Conservation (phyloP, 139 green algal genomes). For the Chlorella sp. region DNA sequence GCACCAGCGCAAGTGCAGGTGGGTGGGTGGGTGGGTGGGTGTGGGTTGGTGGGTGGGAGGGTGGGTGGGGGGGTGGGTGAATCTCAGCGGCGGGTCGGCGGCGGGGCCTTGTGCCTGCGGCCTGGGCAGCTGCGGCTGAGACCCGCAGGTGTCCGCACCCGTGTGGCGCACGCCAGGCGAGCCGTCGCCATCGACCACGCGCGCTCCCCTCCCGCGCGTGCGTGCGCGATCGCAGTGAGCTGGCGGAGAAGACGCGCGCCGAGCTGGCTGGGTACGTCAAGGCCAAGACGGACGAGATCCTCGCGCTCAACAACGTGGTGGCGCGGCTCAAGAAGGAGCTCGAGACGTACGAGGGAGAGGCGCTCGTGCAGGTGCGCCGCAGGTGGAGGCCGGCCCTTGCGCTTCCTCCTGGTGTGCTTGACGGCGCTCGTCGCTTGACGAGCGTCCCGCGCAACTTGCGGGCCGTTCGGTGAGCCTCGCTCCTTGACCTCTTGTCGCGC, state of each 20-base stretch:
- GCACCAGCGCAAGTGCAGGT: slow-evolving; percentile 39
- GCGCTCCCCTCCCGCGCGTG: no score
- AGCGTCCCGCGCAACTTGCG: no score
- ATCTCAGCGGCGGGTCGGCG: no score
- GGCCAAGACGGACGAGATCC: slow-evolving; percentile 69
- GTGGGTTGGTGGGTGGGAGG: slow-evolving; percentile 39
- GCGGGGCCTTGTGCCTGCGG: no score
- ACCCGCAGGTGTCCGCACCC: no score
- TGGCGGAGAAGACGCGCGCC: slow-evolving; percentile 36
- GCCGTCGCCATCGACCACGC: no score
- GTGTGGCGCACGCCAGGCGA: no score
- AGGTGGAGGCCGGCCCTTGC: no score
- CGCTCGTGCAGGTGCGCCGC: slow-evolving; percentile 25
- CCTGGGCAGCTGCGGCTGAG: no score
- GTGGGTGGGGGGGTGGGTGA: slow-evolving; percentile 15
- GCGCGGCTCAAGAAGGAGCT: slow-evolving; percentile 74
- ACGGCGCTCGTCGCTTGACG: no score
- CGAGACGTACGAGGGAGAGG: slow-evolving; percentile 60
- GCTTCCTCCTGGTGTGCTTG: neutral
- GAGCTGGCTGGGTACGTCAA: slow-evolving; percentile 43
- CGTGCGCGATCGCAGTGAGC: slow-evolving; percentile 22
- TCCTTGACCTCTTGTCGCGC: slow-evolving; percentile 6
- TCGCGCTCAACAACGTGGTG: slow-evolving; percentile 78
- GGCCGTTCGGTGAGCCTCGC: no score
- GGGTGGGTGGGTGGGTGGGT: slow-evolving; percentile 5